Conservation (phyloP, 1,284 basidiomycete genomes). For the Cutaneotrichosporon mucoides region DNA sequence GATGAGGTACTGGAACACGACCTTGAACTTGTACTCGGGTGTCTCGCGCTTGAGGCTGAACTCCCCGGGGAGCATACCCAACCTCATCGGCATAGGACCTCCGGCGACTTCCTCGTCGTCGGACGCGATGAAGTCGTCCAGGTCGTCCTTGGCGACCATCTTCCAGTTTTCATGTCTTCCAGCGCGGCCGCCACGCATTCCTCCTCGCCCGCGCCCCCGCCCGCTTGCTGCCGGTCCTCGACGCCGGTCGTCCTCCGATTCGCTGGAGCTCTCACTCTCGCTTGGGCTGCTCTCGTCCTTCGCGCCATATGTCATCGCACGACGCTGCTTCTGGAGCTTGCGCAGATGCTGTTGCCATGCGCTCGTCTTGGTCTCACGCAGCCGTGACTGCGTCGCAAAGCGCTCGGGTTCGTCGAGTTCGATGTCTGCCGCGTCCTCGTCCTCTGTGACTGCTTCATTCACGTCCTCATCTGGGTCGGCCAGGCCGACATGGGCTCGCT, state of each 20-base stretch:
- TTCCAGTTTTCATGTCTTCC: no score
- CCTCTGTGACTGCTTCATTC: constrained; percentile 36
- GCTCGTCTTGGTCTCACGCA: constrained; percentile 22
- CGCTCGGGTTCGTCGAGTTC: constrained; percentile 49
- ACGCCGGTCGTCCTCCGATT: constrained; percentile 31
- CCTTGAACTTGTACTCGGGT: constrained; percentile 49
- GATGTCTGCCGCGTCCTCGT: constrained; percentile 59
- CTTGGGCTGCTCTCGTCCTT: constrained; percentile 3
- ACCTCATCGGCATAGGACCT: constrained; percentile 52
- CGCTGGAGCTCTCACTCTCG: constrained; percentile 43
- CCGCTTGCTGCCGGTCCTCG: constrained; percentile 13
- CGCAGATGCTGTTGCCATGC: constrained; percentile 39
- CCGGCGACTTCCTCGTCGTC: constrained; percentile 55
- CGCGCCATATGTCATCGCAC: constrained; percentile 12
- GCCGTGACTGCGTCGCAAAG: constrained; percentile 54
- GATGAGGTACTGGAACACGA: constrained; percentile 77
- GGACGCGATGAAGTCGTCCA: constrained; percentile 63
- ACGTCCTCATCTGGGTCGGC: constrained; percentile 10
- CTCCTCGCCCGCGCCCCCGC: no score
- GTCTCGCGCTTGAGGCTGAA: constrained; percentile 72
- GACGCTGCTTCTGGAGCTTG: constrained; percentile 21
- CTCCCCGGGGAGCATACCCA: constrained; percentile 42
- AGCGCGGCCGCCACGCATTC: no score
- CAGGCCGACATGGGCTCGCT: not conserved
- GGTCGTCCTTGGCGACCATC: not conserved